A percentile compares a stretch with the other conserved stretches of the same genome.
Evolutionary conservation across 352 stramenopile genomes (phyloP).

Genomic region (Pythium diclinum): DNA sequence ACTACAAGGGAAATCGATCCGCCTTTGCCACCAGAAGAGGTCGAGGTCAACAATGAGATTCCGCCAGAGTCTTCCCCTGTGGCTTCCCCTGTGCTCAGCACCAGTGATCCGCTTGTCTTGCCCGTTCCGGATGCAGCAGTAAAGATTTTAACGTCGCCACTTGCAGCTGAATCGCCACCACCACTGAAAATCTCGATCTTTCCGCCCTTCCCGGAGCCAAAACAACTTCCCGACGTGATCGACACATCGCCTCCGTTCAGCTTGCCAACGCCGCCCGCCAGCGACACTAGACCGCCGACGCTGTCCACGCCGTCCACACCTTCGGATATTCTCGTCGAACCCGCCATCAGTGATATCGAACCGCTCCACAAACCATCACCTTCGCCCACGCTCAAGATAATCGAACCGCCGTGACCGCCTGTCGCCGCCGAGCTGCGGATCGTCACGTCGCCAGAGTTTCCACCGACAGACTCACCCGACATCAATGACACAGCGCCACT

Average conservation of each 20-base stretch:
- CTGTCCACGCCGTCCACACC: conserved; percentile 18
- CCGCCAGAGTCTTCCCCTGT: conserved; percentile 28
- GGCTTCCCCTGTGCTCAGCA: conserved; percentile 27
- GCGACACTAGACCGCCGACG: conserved; percentile 11
- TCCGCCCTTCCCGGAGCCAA: conserved; percentile 21
- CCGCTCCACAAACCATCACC: conserved; percentile 13
- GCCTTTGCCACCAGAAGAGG: conserved; percentile 20
- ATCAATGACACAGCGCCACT: no score
- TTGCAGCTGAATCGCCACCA: conserved; percentile 13
- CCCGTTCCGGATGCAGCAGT: conserved; percentile 24
- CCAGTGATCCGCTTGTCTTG: conserved; percentile 28
- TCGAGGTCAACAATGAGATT: conserved; percentile 29
- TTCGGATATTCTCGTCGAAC: not conserved
- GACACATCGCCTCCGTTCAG: conserved; percentile 22
- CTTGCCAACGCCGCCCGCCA: conserved; percentile 13
- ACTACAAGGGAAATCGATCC: conserved; percentile 31
- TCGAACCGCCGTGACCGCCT: conserved; percentile 1
- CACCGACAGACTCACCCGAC: not conserved
- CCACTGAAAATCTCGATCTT: conserved; percentile 28
- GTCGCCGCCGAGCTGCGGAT: not conserved
- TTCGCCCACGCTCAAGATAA: conserved; percentile 11
- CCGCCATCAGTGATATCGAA: conserved; percentile 16
- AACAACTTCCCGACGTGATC: conserved; percentile 19
- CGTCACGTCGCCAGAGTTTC: not conserved
- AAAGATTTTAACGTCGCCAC: conserved; percentile 25